Evolutionary conservation across 345 rosid species (phyloP), one percentile per base, ranked within the genome.

Genomic region (Euclidium syriacum): DNA sequence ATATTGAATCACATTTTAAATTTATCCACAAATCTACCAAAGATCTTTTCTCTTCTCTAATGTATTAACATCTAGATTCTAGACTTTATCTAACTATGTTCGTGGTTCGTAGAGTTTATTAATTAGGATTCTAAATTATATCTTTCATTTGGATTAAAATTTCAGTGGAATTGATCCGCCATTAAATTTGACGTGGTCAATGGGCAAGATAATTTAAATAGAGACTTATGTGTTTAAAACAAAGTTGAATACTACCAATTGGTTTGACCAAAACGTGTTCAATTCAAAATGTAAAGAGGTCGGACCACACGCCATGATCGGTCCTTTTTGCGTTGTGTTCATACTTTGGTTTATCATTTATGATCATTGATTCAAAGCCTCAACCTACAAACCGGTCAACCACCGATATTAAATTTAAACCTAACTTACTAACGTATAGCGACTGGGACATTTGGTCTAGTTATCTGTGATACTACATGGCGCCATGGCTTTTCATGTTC

Each of bases 311-410:
- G 16, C 50, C 30, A 8, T 49, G 42, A 49, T 58, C 30, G 40
- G 19, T 52, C 24, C 23, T 42, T 52, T 68, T 52, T 60, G 67
- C 15, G 12, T 48, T 58, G 10, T 29, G 32, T 64, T 41, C 73
- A 42, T 25, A 33, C 43, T 68, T 60, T 26, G 61, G 52, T 52
- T 26, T 25, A 68, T 68, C 67, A 60, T 68, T 68, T 53, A 68
- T 68, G 73, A 42, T 54, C 23, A 68, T 33, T 51, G 46, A 41
- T 59, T 68, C 44, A 25, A 68, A 58, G 44, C 61, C 12, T 43
- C 61, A 52, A 68, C 61, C 67, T 33, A 60, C 61, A 68, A 60
- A 68, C 49, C 55, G 67, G 73, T 59, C 73, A 68, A 60, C 62
- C 7, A 68, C 67, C 54, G 23, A n/a, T 52, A 34, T 10, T 52